Base-by-base conservation (phyloP, 805 yeast species). In the Candida maris region DNA sequence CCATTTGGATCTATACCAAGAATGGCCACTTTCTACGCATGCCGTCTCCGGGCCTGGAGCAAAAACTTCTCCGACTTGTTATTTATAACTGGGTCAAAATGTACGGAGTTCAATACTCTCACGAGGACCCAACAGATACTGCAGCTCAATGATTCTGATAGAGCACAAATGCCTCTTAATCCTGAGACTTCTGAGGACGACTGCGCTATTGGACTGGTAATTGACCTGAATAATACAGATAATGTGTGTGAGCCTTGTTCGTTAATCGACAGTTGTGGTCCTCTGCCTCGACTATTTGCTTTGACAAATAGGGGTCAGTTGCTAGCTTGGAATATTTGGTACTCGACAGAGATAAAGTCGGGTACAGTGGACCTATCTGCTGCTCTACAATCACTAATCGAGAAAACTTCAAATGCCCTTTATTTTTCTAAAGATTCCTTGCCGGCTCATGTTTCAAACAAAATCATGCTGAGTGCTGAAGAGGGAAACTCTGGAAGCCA, bases 121-220 rank as follows among this genome's bases (percentile, higher is more conserved):
- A 65, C 76, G 2, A 47, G 62, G 1, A 32, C 46, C 0, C 57
- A 59, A 14, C 52, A 65, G 3, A 50, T 81, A 1, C 62, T 62
- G 20, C 79, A 79, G 6, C 57, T 72, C 3, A 83, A 82, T 47
- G 96, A 88, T 51, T 66, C 79, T 4, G 77, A 76, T 48, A 69
- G 84, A 33, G 95, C 95, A 0, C 71, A 77, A 18, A 64, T 86
- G 44, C 95, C 96, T 1, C 64, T 85, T 47, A 76, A 75, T 51
- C 80, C 76, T 6, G 79, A 68, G 3, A 64, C 80, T 1, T 80
- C 73, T 30, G 80, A 73, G 34, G 95, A 86, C 49, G 73, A 83
- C 10, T 71, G 82, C 6, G 79, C 91, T 0, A 63, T 84, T 16
- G 96, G 96, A 4, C 45, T 84, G 8, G 77, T 76, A 1, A 32